A percentile compares a stretch with the other conserved stretches of the same genome.
Conservation (phyloP, 495 filamentous ascomycete genomes). For the Xanthoparmelia taractica region DNA sequence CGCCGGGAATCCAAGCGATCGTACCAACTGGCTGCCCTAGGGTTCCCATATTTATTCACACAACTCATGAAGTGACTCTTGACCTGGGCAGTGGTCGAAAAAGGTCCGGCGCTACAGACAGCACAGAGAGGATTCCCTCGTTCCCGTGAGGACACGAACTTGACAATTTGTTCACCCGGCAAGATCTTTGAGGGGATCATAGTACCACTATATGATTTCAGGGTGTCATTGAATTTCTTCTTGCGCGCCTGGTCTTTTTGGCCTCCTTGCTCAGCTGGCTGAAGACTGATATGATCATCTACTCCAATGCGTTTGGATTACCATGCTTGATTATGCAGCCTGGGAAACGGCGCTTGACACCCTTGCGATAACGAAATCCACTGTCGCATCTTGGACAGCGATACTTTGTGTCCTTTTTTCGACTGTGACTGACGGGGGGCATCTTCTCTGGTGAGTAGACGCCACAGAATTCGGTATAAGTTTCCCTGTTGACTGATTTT, state of each 20-base stretch:
- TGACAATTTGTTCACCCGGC: not conserved
- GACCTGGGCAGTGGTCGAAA: not conserved
- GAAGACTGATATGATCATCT: not conserved
- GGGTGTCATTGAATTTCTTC: not conserved
- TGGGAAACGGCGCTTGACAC: not conserved
- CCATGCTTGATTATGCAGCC: not conserved
- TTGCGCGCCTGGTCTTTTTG: not conserved
- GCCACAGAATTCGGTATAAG: not conserved
- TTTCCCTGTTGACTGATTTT: not conserved
- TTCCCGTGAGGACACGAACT: not conserved
- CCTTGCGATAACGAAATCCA: accelerated
- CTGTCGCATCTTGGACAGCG: not conserved
- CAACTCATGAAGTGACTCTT: not conserved
- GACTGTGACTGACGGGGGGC: not conserved
- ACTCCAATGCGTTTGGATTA: not conserved
- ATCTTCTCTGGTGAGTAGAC: not conserved
- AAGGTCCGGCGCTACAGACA: not conserved
- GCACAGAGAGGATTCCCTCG: not conserved
- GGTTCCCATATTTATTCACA: not conserved
- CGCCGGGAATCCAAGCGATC: not conserved
- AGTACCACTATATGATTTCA: not conserved
- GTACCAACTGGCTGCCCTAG: not conserved
- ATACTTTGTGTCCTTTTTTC: not conserved
- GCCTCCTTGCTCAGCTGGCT: not conserved
- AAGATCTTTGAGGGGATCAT: not conserved